A percentile compares a stretch with the other conserved stretches of the same genome.
These are phyloP conservation scores for Daedaleopsis sinensis DNA, from an alignment of 768 basidiomycete genomes.

Conservation along the genomic window DNA sequence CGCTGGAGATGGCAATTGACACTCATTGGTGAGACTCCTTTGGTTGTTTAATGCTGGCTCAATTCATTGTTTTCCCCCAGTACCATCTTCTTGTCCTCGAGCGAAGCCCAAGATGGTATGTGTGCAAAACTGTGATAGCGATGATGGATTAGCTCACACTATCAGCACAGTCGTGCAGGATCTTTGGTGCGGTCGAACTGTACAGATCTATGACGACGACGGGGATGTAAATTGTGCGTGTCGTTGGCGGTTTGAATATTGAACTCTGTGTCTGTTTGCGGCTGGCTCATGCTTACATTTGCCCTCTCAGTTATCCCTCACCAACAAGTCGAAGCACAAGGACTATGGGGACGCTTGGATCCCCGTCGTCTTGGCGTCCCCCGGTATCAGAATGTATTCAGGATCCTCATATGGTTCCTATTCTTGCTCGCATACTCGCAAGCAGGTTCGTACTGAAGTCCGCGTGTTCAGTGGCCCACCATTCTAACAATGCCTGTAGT, in stretches of 20 bases:
- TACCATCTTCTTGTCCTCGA: slow-evolving; percentile 83
- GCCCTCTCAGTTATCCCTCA: slow-evolving; percentile 64
- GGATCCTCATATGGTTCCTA: slow-evolving; percentile 75
- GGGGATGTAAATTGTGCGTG: slow-evolving; percentile 77
- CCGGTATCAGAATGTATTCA: slow-evolving; percentile 86
- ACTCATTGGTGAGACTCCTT: slow-evolving; percentile 65
- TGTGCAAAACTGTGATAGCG: background rate
- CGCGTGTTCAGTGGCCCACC: background rate
- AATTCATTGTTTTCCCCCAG: slow-evolving; percentile 37
- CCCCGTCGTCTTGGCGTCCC: slow-evolving; percentile 82
- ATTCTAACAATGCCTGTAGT: slow-evolving; percentile 43
- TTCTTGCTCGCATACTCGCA: slow-evolving; percentile 83
- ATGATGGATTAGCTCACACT: slow-evolving; percentile 1
- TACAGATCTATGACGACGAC: slow-evolving; percentile 76
- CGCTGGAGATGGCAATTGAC: slow-evolving; percentile 91
- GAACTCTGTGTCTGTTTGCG: background rate
- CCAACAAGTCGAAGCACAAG: slow-evolving; percentile 49
- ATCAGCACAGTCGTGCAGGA: slow-evolving; percentile 65
- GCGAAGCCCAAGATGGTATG: slow-evolving; percentile 79
- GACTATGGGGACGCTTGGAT: slow-evolving; percentile 74
- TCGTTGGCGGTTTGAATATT: background rate
- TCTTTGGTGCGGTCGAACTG: slow-evolving; percentile 81
- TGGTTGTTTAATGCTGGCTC: background rate
- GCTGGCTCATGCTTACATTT: no score
- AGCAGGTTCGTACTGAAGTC: slow-evolving; percentile 55